These are phyloP conservation scores for Microdochium trichocladiopsis DNA, from an alignment of 2,329 filamentous ascomycete genomes.

Conservation along the genomic window DNA sequence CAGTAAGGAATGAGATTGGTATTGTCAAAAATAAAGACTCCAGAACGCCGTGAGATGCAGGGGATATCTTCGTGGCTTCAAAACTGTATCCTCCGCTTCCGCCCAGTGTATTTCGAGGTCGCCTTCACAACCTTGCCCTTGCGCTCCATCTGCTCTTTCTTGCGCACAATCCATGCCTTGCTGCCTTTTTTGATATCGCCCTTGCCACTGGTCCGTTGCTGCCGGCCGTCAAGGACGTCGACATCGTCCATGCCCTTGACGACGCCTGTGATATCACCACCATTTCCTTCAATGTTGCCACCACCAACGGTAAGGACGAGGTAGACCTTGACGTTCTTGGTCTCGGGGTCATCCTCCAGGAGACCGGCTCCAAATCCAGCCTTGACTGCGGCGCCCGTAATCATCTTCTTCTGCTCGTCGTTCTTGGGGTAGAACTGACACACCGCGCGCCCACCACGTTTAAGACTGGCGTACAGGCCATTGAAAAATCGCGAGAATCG, in stretches of 20 bases:
- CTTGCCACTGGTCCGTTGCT: conserved; percentile 38
- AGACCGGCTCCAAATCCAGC: conserved; percentile 94
- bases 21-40: conserved; percentile 4
- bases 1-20: too few relatives aligned
- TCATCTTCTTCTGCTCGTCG: conserved; percentile 84
- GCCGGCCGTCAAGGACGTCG: conserved; percentile 67
- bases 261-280: conserved; percentile 83
- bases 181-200: conserved; percentile 68
- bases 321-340: conserved; percentile 96
- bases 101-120: conserved; percentile 87
- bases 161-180: conserved; percentile 76
- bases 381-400: conserved; percentile 80
- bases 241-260: conserved; percentile 86
- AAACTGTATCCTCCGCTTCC: conserved; percentile 76
- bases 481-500: conserved; percentile 84
- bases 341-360: conserved; percentile 90
- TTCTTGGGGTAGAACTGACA: conserved; percentile 99
- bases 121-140: conserved; percentile 94
- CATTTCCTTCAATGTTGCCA: conserved; percentile 35
- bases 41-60: conserved; percentile 18
- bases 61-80: conserved; percentile 27
- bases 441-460: conserved; percentile 80
- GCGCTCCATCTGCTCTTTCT: conserved; percentile 87
- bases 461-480: conserved; percentile 77
- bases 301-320: conserved; percentile 85